Conservation (phyloP, 2,329 filamentous ascomycete species). For the Colletotrichum neosansevieriae region DNA sequence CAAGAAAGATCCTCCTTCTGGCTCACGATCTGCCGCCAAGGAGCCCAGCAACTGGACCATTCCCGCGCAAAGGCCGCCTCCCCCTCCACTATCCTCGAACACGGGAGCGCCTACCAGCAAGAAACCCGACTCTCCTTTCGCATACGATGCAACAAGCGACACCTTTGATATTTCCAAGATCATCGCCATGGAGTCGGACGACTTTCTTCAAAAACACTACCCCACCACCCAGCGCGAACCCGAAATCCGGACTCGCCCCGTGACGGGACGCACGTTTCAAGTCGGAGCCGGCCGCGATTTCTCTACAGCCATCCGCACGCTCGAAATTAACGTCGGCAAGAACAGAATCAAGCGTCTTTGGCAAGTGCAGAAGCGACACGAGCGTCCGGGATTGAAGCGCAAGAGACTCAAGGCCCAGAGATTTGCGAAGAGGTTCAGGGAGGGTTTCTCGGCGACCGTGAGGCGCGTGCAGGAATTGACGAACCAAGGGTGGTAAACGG, state of each 20-base stretch:
- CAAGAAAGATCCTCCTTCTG: background rate
- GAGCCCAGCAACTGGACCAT: background rate
- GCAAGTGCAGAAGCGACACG: conserved; percentile 75
- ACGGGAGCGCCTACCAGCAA: conserved; percentile 4
- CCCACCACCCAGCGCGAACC: conserved; percentile 40
- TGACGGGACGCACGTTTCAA: conserved; percentile 58
- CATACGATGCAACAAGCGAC: conserved; percentile 40
- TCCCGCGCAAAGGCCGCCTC: conserved; percentile 7
- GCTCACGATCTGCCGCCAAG: background rate
- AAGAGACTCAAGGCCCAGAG: conserved; percentile 79
- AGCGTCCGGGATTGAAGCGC: conserved; percentile 79
- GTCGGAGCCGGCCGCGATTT: conserved; percentile 58
- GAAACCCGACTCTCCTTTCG: conserved; percentile 13
- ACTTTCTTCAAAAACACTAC: conserved; percentile 41
- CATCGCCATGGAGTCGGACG: conserved; percentile 48
- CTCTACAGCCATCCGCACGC: conserved; percentile 56
- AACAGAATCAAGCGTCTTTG: conserved; percentile 72
- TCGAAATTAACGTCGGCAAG: conserved; percentile 53
- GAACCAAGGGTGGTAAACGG: conserved; percentile 79
- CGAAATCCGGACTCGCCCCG: conserved; percentile 54
- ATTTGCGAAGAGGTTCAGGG: conserved; percentile 77
- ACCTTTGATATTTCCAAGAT: conserved; percentile 51
- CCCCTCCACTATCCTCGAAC: conserved; percentile 5
- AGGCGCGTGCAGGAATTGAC: conserved; percentile 76
- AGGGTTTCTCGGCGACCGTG: conserved; percentile 74